Conservation (phyloP, 2,329 filamentous ascomycete species). For the Xylaria sp. region DNA sequence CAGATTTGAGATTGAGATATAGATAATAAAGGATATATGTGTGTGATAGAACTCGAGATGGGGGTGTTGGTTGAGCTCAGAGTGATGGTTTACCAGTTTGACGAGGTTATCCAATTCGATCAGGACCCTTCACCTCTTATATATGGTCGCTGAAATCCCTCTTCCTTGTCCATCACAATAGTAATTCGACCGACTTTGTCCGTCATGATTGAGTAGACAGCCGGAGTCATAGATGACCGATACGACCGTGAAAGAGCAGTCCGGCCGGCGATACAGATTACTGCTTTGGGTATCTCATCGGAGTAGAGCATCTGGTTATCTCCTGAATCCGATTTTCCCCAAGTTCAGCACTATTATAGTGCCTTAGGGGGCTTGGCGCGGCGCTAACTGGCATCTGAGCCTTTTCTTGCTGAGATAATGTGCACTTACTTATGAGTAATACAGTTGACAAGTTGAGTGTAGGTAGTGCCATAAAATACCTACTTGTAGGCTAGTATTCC, state of each 20-base stretch:
- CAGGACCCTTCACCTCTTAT: background rate
- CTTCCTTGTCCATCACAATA: background rate
- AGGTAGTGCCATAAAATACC: background rate
- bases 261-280: conserved; percentile 28
- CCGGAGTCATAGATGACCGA: background rate
- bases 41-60: background rate
- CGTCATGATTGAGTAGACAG: background rate
- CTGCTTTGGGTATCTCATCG: conserved; percentile 26
- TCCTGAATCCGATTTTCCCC: conserved; percentile 16
- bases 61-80: background rate
- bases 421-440: background rate
- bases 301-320: conserved; percentile 8
- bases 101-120: too few relatives aligned
- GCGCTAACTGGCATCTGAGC: background rate
- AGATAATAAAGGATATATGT: background rate
- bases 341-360: background rate
- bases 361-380: background rate
- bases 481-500: background rate
- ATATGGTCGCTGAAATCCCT: background rate
- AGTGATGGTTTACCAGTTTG: background rate
- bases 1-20: background rate
- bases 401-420: background rate
- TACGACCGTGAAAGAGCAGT: background rate
- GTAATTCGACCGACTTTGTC: background rate
- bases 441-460: background rate